Evolutionary conservation across 768 basidiomycete genomes (phyloP), one percentile per base, ranked within the genome.

Genomic region (Psilocybe cyanescens): DNA sequence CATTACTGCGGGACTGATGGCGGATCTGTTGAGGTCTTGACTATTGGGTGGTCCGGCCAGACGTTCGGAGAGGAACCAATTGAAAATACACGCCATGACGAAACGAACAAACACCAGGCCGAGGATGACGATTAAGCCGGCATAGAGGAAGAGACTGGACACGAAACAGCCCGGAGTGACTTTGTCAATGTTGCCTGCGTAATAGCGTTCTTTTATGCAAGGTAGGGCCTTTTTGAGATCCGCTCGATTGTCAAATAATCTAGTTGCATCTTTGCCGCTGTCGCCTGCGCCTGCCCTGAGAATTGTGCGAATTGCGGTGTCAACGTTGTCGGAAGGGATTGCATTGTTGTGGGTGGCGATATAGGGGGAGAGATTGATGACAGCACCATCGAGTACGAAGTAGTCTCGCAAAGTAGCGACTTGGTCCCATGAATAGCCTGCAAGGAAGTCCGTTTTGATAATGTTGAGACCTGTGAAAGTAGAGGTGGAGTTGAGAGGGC

Each of bases 101-200:
- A 99, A 99, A 37, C 97, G 92, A 33, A 94, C 88, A 63, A 98
- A 75, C 33, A 99, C 92, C 61, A 99, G 87, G 30, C 85, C 85
- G 58, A 99, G 86, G 70, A 99, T 95, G 77, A 99, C 88, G 73
- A 94, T 85, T 59, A 99, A 84, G 59, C 94, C 93, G 29, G 88
- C 78, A 72, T 97, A 99, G 55, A 99, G 88, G 73, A 99, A 87
- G 29, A 99, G 80, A 49, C 86, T 83, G 33, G 95, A 90, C 41
- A 95, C 87, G 75, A 98, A 96, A 76, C 97, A 99, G 7, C 97
- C 97, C 5, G 97, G 94, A 0, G 95, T 90, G 71, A 97, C 81
- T 77, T 98, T 97, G 80, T 98, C 97, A 64, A 99, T 98, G 72
- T 92, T 91, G 19, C 97, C 97, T 0, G 95, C 96, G 54, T 86